Evolutionary conservation across 2,329 filamentous ascomycete genomes (phyloP), one percentile per base, ranked within the genome.

Genomic region (Colletotrichum simmondsii): DNA sequence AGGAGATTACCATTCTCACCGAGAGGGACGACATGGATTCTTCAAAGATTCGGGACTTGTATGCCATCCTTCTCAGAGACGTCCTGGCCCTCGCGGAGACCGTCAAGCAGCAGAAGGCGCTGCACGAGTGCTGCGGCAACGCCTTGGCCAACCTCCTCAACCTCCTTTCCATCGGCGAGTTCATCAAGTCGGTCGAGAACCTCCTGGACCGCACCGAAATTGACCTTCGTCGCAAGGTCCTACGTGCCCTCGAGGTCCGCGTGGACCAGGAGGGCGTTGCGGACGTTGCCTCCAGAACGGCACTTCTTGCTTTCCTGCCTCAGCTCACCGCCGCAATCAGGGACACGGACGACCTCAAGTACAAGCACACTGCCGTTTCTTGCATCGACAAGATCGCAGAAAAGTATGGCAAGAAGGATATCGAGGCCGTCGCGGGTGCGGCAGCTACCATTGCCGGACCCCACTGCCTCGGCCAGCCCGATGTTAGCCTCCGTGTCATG

Each of bases 311-410:
- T 12, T 97, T 98, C 86, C 80, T 98, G 75, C 92, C 94, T 12
- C 92, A 92, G 76, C 88, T 98, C 74, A 94, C 94, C 22, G 87
- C 89, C 24, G 93, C 97, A 58, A 90, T 99, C 72, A 87, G 92
- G 68, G 89, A 93, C 62, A 93, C 93, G 7, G 85, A 89, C 37
- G 92, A 97, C 76, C 89, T 93, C 65, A 87, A 91, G 32, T 92
- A 97, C 81, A 95, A 96, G 83, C 92, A 95, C 77, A 95, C 94
- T 12, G 94, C 95, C 1, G 92, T 99, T 74, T 92, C 92, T 46
- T 98, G 96, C 77, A 92, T 98, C 57, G 95, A 98, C 83, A 94
- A 94, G 81, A 97, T 99, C 75, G 91, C 94, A 2, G 95, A 98
- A 83, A 96, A 96, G 81, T 98, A 98, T 80, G 97, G 97, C 76